Percentiles rank a stretch among this genome's conserved stretches.
Evolutionary conservation across 495 filamentous ascomycete species (phyloP).

Genomic region (Cercophora sp.): DNA sequence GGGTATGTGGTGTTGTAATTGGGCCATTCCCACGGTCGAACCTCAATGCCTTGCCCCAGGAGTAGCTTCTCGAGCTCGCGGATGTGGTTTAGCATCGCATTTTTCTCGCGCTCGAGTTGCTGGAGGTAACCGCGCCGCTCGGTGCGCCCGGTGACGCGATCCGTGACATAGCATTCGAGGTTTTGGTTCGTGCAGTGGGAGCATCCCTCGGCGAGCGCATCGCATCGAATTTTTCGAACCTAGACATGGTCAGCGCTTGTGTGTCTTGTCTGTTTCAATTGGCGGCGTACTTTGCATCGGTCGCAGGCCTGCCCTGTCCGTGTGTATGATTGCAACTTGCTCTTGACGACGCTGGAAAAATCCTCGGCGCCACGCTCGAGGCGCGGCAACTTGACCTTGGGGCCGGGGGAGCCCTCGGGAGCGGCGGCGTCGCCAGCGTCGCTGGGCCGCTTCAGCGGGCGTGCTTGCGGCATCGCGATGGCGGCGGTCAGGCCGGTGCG

Average conservation of each 20-base stretch:
- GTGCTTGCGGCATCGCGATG: conserved; percentile 22
- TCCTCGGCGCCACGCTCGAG: conserved; percentile 53
- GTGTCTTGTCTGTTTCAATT: background rate
- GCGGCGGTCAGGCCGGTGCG: conserved; percentile 1
- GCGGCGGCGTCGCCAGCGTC: conserved; percentile 28
- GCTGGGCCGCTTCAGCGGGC: conserved; percentile 41
- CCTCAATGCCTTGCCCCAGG: conserved; percentile 34
- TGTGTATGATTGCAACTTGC: conserved; percentile 57
- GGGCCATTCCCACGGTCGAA: conserved; percentile 33
- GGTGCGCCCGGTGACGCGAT: conserved; percentile 80
- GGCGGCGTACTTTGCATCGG: conserved; percentile 70
- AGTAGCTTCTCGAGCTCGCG: conserved; percentile 48
- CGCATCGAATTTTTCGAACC: conserved; percentile 83
- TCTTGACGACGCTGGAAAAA: conserved; percentile 65
- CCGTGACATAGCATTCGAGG: conserved; percentile 74
- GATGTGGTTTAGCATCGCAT: conserved; percentile 47
- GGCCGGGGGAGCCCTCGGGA: conserved; percentile 18
- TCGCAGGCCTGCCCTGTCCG: conserved; percentile 88
- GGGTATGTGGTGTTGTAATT: conserved; percentile 29
- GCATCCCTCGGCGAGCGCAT: conserved; percentile 67
- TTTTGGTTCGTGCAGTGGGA: conserved; percentile 67
- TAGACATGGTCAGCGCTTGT: conserved; percentile 25
- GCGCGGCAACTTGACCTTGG: conserved; percentile 45
- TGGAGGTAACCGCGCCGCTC: conserved; percentile 72
- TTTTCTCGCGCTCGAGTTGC: conserved; percentile 56